A percentile compares a stretch with the other conserved stretches of the same genome.
Evolutionary conservation across 140 eudicot species (phyloP).

Genomic region (Erigeron philadelphicus): DNA sequence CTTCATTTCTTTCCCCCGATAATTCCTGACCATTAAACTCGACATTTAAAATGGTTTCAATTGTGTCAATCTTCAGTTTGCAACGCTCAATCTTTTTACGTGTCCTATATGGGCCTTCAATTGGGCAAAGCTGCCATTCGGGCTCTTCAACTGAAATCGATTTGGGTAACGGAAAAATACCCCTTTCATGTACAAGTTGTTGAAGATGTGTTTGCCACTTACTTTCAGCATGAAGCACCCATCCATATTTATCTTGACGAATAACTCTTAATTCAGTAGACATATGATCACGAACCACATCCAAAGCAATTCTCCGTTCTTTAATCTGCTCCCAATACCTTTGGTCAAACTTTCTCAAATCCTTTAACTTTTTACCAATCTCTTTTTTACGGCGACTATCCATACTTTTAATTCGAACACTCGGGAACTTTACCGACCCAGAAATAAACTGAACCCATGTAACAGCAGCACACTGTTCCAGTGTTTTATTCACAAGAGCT

Average conservation of each 20-base stretch:
- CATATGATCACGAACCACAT: slow-evolving; percentile 76
- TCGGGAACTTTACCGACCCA: slow-evolving; percentile 80
- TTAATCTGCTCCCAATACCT: slow-evolving; percentile 91
- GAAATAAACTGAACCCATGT: slow-evolving; percentile 86
- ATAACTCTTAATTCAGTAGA: slow-evolving; percentile 81
- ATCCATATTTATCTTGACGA: slow-evolving; percentile 96
- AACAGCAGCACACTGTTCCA: slow-evolving; percentile 72
- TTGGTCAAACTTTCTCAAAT: slow-evolving; percentile 52
- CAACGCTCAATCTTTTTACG: slow-evolving; percentile 89
- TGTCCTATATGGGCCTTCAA: slow-evolving; percentile 98
- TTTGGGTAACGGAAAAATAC: slow-evolving; percentile 68
- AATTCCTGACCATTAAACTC: slow-evolving; percentile 48
- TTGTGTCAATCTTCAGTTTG: slow-evolving; percentile 56
- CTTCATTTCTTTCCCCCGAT: slow-evolving; percentile 50
- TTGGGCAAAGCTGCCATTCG: slow-evolving; percentile 95
- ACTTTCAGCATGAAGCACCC: slow-evolving; percentile 99
- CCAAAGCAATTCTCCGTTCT: slow-evolving; percentile 79
- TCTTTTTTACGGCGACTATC: slow-evolving; percentile 85
- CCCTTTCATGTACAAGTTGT: slow-evolving; percentile 93
- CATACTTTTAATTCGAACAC: slow-evolving; percentile 68
- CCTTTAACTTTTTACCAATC: slow-evolving; percentile 54
- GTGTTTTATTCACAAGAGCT: slow-evolving; percentile 49
- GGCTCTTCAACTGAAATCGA: slow-evolving; percentile 39
- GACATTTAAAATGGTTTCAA: slow-evolving; percentile 58
- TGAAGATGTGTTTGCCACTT: slow-evolving; percentile 95